Conservation (phyloP, 805 yeast species). For the Yamadazyma philogaea region DNA sequence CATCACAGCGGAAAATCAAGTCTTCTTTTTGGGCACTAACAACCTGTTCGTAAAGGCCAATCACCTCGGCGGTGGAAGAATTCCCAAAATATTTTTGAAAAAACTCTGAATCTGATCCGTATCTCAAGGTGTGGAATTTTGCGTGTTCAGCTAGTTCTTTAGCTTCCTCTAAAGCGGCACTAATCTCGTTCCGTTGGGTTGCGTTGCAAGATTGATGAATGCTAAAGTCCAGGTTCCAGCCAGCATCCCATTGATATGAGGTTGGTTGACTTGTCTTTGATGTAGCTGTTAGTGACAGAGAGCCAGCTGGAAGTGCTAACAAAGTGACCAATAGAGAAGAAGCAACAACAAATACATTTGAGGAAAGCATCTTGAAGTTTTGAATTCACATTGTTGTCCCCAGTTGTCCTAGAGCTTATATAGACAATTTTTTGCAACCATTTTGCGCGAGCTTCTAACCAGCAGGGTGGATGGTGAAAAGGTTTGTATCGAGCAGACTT, state of each 20-base stretch:
- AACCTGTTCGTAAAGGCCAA: slow-evolving; percentile 33
- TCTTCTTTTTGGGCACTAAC: slow-evolving; percentile 27
- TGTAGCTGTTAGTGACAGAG: no score
- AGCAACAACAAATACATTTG: neutral
- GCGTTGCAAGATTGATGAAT: slow-evolving; percentile 19
- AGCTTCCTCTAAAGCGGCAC: slow-evolving; percentile 28
- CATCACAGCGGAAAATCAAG: slow-evolving; percentile 38
- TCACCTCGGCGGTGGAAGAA: slow-evolving; percentile 31
- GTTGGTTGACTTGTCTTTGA: slow-evolving; percentile 1
- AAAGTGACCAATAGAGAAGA: neutral
- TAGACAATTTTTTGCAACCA: neutral
- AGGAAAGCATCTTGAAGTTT: neutral
- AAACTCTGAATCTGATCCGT: slow-evolving; percentile 29
- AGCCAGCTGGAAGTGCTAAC: neutral
- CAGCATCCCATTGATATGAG: slow-evolving; percentile 14
- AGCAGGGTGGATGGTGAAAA: neutral
- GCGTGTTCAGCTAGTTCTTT: slow-evolving; percentile 31
- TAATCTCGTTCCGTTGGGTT: slow-evolving; percentile 17
- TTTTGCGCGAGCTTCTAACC: neutral
- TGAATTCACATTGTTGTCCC: no score
- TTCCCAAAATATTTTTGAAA: slow-evolving; percentile 38
- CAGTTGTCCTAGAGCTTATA: no score
- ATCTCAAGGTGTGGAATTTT: slow-evolving; percentile 31
- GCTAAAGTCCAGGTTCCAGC: slow-evolving; percentile 14
- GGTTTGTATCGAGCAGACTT: no score